Evolutionary conservation across 768 basidiomycete genomes (phyloP).

Genomic region (Auricularia sp.): DNA sequence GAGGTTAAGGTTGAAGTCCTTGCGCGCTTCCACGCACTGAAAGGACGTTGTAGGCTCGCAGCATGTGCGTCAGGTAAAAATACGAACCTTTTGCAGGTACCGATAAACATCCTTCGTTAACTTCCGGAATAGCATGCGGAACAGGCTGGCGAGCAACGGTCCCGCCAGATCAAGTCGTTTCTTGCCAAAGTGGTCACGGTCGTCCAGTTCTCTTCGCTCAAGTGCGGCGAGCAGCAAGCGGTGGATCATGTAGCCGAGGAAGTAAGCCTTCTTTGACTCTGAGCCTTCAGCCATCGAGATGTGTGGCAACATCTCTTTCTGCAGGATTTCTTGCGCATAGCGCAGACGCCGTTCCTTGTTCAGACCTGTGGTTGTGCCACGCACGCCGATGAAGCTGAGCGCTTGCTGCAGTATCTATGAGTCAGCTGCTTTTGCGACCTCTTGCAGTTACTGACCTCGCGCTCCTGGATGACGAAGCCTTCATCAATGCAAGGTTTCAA

Average conservation of each 20-base stretch:
- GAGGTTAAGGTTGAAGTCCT: slow-evolving; percentile 82
- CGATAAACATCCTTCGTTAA: slow-evolving; percentile 95
- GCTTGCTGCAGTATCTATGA: slow-evolving; percentile 38
- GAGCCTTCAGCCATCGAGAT: slow-evolving; percentile 93
- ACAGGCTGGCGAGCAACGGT: slow-evolving; percentile 89
- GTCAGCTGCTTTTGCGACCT: not conserved
- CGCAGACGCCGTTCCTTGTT: slow-evolving; percentile 87
- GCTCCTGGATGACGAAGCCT: slow-evolving; percentile 94
- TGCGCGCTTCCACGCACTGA: slow-evolving; percentile 92
- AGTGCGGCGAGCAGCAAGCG: slow-evolving; percentile 86
- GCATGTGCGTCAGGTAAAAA: not conserved
- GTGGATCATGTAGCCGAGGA: slow-evolving; percentile 99
- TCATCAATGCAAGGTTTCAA: slow-evolving; percentile 97
- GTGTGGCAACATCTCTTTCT: slow-evolving; percentile 98
- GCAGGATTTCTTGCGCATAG: slow-evolving; percentile 94
- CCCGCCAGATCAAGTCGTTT: slow-evolving; percentile 95
- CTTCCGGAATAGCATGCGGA: slow-evolving; percentile 95
- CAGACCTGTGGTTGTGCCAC: slow-evolving; percentile 89
- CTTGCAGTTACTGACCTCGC: slow-evolving; percentile 48
- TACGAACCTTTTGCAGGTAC: slow-evolving; percentile 83
- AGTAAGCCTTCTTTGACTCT: slow-evolving; percentile 97
- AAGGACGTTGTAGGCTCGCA: slow-evolving; percentile 7
- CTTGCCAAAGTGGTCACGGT: slow-evolving; percentile 99
- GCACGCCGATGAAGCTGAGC: slow-evolving; percentile 94
- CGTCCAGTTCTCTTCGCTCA: slow-evolving; percentile 91